Base-by-base conservation (phyloP, 2,329 filamentous ascomycete species). In the Tothia fuscella region DNA sequence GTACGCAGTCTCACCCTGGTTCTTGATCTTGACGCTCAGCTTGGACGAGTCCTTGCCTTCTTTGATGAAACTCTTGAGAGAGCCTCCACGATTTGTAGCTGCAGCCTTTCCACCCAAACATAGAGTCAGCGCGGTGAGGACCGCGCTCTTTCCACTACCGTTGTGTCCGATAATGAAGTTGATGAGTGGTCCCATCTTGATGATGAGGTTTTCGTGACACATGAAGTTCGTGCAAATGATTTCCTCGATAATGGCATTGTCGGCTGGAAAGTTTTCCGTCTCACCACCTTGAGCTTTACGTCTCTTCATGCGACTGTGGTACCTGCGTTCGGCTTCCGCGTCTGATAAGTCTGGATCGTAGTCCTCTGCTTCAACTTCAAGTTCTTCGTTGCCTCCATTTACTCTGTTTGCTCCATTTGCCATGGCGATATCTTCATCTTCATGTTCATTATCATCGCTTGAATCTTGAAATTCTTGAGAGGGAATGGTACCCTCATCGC, bases 81-180 rank as follows among this genome's bases (percentile, higher is more conserved):
- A 93, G 39, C 84, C 82, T 29, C 87, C 91, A 48, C 91, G 82
- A 54, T 96, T 96, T 3, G 91, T 96, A 13, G 84, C 77, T 42
- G 85, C 85, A 2, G 91, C 88, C 60, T 95, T 96, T 16, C 84
- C 89, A 46, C 91, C 91, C n/a, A 98, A 70, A 54, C 91, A 96
- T 25, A 98, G 71, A 0, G 87, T 94, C 49, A 98, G 76, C 4
- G 87, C 91, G 0, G 91, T 96, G 21, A 98, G 66, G 12, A 96
- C 82, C 3, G 91, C 91, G 58, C 91, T 98, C 66, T 98, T 98
- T 26, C 91, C 91, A 56, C 89, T 96, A 24, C 91, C 91, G 56
- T 98, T 98, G 59, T 94, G 87, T 13, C 91, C 91, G 42, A 95
- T 88, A 47, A 98, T 88, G 62, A 98, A 98, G 61, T 98, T 98